A percentile compares a stretch with the other conserved stretches of the same genome.
Evolutionary conservation across 2,329 filamentous ascomycete genomes (phyloP).

Genomic region (Diaporthe longicolla): DNA sequence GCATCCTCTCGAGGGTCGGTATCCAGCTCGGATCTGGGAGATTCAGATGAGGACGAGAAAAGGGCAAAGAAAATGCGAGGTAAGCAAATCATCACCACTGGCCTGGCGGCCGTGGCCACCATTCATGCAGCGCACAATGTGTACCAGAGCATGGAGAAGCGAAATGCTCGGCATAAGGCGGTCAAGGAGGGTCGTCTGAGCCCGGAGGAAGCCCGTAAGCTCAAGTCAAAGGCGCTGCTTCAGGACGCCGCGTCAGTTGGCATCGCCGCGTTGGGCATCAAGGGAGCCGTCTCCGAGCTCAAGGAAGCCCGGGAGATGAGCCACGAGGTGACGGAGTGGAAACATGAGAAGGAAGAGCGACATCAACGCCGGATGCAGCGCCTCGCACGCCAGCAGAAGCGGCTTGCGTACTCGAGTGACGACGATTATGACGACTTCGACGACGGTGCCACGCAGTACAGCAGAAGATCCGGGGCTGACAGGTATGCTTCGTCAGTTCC

Average conservation of each 20-base stretch:
- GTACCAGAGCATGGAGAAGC: constrained; percentile 71
- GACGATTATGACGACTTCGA: constrained; percentile 42
- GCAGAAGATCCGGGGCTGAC: constrained; percentile 58
- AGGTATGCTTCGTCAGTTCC: constrained; percentile 59
- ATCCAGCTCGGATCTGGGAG: constrained; percentile 69
- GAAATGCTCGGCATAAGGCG: constrained; percentile 65
- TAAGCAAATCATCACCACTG: constrained; percentile 72
- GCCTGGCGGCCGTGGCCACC: constrained; percentile 70
- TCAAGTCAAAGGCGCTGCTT: constrained; percentile 69
- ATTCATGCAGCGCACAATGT: constrained; percentile 73
- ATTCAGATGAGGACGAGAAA: constrained; percentile 71
- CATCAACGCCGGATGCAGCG: constrained; percentile 63
- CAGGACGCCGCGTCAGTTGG: constrained; percentile 72
- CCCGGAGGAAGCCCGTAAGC: constrained; percentile 65
- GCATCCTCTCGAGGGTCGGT: constrained; percentile 60
- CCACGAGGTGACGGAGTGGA: constrained; percentile 64
- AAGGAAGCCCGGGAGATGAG: constrained; percentile 67
- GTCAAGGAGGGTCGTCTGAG: constrained; percentile 68
- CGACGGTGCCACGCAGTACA: constrained; percentile 45
- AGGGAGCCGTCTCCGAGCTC: constrained; percentile 68
- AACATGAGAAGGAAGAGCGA: constrained; percentile 63
- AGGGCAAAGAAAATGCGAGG: constrained; percentile 70
- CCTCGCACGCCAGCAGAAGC: constrained; percentile 38
- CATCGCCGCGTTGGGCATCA: constrained; percentile 70
- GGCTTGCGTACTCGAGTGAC: constrained; percentile 39